phyloP scores from a whole-genome alignment of 495 filamentous ascomycete genomes.

The Penicillium nucicola region DNA sequence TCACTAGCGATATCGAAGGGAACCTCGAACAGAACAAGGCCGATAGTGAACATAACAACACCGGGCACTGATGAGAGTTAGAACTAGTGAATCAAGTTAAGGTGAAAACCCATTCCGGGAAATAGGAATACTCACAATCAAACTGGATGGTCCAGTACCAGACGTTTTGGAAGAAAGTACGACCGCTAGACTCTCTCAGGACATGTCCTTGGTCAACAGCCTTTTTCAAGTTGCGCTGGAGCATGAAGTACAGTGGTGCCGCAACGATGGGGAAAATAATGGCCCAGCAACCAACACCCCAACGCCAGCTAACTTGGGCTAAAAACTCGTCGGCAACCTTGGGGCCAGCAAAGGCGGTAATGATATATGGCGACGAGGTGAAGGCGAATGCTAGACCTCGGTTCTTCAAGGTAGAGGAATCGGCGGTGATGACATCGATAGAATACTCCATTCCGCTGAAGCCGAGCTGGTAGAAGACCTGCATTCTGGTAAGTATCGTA shows the following conservation, averaged over 20 bases:
- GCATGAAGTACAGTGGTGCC: constrained; percentile 37
- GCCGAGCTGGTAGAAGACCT: constrained; percentile 47
- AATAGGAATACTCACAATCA: constrained; percentile 4
- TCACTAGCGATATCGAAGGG: constrained; percentile 46
- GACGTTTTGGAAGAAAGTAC: constrained; percentile 2
- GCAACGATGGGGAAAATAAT: constrained; percentile 52
- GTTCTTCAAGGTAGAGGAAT: constrained; percentile 54
- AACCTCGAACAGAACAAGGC: constrained; percentile 55
- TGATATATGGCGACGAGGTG: constrained; percentile 53
- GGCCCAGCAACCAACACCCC: constrained; percentile 56
- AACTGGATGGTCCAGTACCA: constrained; percentile 9
- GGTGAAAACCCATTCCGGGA: too few species aligned
- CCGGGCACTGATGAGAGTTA: constrained; percentile 24
- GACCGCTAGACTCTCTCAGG: constrained; percentile 21
- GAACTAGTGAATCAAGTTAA: background rate
- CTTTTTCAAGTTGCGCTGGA: constrained; percentile 47
- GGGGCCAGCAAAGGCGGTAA: constrained; percentile 49
- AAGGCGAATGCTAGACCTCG: constrained; percentile 53
- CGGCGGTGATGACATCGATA: constrained; percentile 53
- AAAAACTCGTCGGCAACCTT: constrained; percentile 42
- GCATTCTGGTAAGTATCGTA: background rate
- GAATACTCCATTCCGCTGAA: constrained; percentile 49
- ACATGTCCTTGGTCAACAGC: constrained; percentile 37
- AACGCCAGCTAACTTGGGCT: constrained; percentile 46
- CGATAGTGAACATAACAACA: constrained; percentile 49